Percentiles rank a stretch among this genome's conserved stretches.
Evolutionary conservation across 2,329 filamentous ascomycete species (phyloP).

Genomic region (Fonsecaea nubica): DNA sequence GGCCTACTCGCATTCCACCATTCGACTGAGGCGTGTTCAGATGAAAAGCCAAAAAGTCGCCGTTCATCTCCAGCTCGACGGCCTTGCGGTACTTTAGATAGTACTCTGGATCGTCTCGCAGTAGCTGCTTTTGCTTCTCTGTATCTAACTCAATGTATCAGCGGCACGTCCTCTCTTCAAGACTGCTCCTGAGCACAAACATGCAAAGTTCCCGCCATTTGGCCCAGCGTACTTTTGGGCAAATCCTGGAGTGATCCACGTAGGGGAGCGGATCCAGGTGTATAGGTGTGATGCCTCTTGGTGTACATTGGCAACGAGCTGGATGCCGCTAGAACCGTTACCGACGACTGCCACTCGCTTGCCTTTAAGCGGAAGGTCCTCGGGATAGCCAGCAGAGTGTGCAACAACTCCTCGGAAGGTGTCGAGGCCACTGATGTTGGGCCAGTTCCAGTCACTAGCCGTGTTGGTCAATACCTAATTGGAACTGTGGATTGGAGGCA

Average conservation of each 20-base stretch:
- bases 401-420: conserved; percentile 46
- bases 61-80: conserved; percentile 59
- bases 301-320: conserved; percentile 47
- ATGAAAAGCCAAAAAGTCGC: conserved; percentile 60
- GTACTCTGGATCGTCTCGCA: too few relatives aligned
- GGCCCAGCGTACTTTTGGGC: conserved; percentile 15
- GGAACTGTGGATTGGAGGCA: too few relatives aligned
- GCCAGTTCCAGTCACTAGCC: conserved; percentile 46
- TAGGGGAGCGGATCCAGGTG: conserved; percentile 43
- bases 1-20: not conserved
- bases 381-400: conserved; percentile 45
- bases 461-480: too few relatives aligned
- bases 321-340: conserved; percentile 40
- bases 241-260: conserved; percentile 42
- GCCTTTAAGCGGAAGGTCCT: conserved; percentile 39
- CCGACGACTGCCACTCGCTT: conserved; percentile 42
- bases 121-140: too few relatives aligned
- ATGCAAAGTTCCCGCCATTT: too few relatives aligned
- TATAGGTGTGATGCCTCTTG: conserved; percentile 45
- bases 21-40: conserved; percentile 42
- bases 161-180: too few relatives aligned
- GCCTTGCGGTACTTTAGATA: conserved; percentile 54
- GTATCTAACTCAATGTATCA: too few relatives aligned
- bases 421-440: conserved; percentile 46
- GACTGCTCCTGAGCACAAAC: too few relatives aligned